Conservation (phyloP, 1,139 yeast genomes). For the Kurtzmaniella natalensis region DNA sequence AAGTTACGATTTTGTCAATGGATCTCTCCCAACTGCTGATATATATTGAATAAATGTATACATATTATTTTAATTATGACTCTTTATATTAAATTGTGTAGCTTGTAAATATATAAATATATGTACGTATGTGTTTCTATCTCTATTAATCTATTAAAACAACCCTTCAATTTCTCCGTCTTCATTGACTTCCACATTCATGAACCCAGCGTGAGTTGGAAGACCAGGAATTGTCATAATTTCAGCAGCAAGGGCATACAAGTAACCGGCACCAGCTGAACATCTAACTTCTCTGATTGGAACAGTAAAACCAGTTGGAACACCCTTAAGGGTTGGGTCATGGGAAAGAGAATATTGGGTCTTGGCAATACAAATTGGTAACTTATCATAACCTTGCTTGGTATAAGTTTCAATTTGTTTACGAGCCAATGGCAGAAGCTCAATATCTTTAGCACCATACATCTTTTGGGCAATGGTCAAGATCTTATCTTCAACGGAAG, state of each 20-base stretch:
- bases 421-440: conserved; percentile 62
- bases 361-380: conserved; percentile 81
- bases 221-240: conserved; percentile 83
- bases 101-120: no score
- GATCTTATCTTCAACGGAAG: conserved; percentile 60
- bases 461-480: conserved; percentile 62
- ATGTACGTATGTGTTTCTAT: not conserved
- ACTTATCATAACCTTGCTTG: conserved; percentile 65
- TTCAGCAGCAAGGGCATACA: conserved; percentile 79
- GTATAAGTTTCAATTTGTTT: conserved; percentile 63
- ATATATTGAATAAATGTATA: no score
- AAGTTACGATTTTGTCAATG: conserved; percentile 22
- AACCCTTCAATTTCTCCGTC: conserved; percentile 79
- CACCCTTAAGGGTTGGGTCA: conserved; percentile 78
- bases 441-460: conserved; percentile 73
- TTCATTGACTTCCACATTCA: conserved; percentile 78
- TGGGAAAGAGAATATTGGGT: conserved; percentile 81
- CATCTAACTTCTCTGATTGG: conserved; percentile 80
- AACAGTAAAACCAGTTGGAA: conserved; percentile 71
- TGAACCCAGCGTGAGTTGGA: conserved; percentile 78
- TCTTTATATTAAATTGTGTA: no score
- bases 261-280: conserved; percentile 79
- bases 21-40: conserved; percentile 10
- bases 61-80: no score
- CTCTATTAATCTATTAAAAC: conserved; percentile 32